Evolutionary conservation across 192 early-diverging fungal species (phyloP), one percentile per base, ranked within the genome.

Genomic region (Umbelopsis vinacea): DNA sequence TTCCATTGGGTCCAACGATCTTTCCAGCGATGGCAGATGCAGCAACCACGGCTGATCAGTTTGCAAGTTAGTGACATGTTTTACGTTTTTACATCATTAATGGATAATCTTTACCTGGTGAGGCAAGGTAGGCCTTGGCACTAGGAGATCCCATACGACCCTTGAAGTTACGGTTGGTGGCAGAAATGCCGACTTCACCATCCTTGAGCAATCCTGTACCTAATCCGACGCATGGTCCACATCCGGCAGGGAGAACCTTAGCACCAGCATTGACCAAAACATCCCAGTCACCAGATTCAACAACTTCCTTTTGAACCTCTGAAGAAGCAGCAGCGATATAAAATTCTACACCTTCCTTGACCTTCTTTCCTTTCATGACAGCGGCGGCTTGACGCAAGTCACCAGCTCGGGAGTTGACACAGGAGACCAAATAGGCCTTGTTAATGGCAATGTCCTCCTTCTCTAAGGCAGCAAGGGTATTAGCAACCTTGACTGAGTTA

Each of bases 81-180:
- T 33, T 29, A 1, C 21, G 40, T 71, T 14, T 1, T 69, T n/a
- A 21, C 46, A 50, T 52, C 22, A 21, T 40, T n/a, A 23, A 55
- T 29, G 11, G 0, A 29, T 14, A 24, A 70, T 74, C 6, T 40
- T 70, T 83, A 87, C 82, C 80, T 22, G 97, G 97, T 2, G 95
- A 97, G 5, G 96, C 90, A 48, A 99, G 87, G 73, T 99, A 99
- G 0, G 97, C 95, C 68, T 93, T 86, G 0, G 97, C 95, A 40
- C 77, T 86, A 53, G 94, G 94, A 22, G 94, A 94, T 50, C 97
- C 97, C 97, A 99, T 99, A 17, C 97, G 89, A 54, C 97, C 97
- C 85, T 99, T 99, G 84, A 94, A 99, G 78, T 99, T 99, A 57
- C 97, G 87, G 80, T 99, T 99, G 23, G 97, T 98, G 19, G 97